Conservation (phyloP, 352 stramenopile genomes). For the Globisporangium solare region DNA sequence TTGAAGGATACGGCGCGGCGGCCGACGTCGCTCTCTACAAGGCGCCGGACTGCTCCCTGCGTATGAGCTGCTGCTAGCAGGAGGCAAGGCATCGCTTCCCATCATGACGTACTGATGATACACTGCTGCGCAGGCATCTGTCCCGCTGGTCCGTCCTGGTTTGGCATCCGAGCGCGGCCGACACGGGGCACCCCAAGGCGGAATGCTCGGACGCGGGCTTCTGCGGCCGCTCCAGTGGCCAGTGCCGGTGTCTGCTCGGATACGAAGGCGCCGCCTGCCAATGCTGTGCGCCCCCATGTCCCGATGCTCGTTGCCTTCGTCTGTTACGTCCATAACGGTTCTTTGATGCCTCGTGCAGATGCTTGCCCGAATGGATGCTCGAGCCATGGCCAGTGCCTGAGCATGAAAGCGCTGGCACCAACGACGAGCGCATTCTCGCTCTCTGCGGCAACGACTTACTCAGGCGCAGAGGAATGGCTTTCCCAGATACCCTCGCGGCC, state of each 20-base stretch:
- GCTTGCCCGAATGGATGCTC: constrained; percentile 60
- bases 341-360: constrained; percentile 12
- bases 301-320: background rate
- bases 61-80: constrained; percentile 21
- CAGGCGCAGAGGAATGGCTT: constrained; percentile 28
- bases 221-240: constrained; percentile 48
- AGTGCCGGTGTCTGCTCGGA: constrained; percentile 59
- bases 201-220: constrained; percentile 67
- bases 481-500: background rate
- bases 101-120: background rate
- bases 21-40: constrained; percentile 78
- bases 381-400: constrained; percentile 68
- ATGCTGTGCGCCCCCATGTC: constrained; percentile 28
- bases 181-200: constrained; percentile 31
- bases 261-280: constrained; percentile 76
- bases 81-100: background rate
- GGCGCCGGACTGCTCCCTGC: constrained; percentile 79
- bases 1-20: constrained; percentile 79
- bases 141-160: constrained; percentile 60
- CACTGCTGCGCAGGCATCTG: constrained; percentile 44
- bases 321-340: background rate
- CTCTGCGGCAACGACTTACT: constrained; percentile 49
- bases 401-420: constrained; percentile 52
- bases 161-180: constrained; percentile 34
- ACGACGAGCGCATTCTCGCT: constrained; percentile 51